Base-by-base conservation (phyloP, 208 protist genomes). In the Leishmania tarentolae region DNA sequence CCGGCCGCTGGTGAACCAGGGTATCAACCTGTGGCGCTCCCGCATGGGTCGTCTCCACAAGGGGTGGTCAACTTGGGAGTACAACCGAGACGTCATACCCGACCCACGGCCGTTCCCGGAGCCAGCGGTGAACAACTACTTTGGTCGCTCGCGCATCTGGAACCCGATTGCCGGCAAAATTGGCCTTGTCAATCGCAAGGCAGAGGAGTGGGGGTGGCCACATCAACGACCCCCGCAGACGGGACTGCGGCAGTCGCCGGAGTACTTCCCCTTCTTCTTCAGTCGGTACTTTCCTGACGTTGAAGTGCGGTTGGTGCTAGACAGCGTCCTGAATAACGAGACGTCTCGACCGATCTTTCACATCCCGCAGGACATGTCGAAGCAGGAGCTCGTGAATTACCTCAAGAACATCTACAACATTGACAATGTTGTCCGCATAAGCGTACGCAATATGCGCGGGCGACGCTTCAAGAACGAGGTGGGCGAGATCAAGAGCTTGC, bases 311-410 rank as follows among this genome's bases (percentile, higher is more conserved):
- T 85, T 97, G 19, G 77, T 96, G 73, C 87, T 97, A 47, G 94
- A 97, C 83, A 96, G 92, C 76, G 94, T 97, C 57, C 83, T 97
- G 44, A 96, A 97, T 87, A 93, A 94, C 68, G 93, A 96, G 75
- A 97, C 94, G 31, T 94, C 86, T 2, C 83, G 76, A 28, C 94
- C 94, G 0, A 86, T 94, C 19, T 97, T 97, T 80, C 87, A 93
- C 78, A 89, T 97, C 56, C 94, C 94, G 53, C 92, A 88, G 70
- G 88, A 96, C 83, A 95, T 97, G 92, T 96, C 93, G 46, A 91
- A 88, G 85, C 87, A 89, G 82, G 93, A 97, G 86, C 76, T 97
- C 4, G 88, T 86, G 65, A 96, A 96, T 83, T 97, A 97, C 87
- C 85, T 97, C 47, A 88, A 86, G 78, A 95, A 96, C 78, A 90